Conservation (phyloP, 345 rosid genomes). For the Bruguiera parviflora region DNA sequence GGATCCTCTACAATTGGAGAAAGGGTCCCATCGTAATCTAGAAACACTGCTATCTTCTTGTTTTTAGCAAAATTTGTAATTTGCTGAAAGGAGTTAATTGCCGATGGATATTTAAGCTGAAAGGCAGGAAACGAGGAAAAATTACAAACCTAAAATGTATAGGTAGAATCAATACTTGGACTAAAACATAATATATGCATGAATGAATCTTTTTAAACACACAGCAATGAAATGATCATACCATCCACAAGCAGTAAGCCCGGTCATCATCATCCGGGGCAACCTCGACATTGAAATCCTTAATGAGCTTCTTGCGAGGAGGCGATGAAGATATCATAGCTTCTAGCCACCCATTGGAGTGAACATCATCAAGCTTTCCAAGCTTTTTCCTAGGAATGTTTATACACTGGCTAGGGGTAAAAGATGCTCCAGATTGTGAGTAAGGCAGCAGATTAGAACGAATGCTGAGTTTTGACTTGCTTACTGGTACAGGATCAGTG, state of each 20-base stretch:
- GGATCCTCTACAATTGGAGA: slow-evolving; percentile 95
- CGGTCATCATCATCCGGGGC: slow-evolving; percentile 56
- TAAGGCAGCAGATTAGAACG: slow-evolving; percentile 47
- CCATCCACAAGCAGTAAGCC: slow-evolving; percentile 77
- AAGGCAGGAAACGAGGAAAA: neutral
- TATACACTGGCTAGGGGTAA: slow-evolving; percentile 46
- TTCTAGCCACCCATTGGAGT: slow-evolving; percentile 85
- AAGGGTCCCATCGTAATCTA: slow-evolving; percentile 91
- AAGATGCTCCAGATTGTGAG: slow-evolving; percentile 46
- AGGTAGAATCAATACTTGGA: neutral
- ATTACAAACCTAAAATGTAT: neutral
- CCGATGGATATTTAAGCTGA: slow-evolving; percentile 86
- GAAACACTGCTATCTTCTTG: slow-evolving; percentile 78
- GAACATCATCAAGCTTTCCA: slow-evolving; percentile 73
- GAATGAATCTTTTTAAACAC: too few relatives aligned
- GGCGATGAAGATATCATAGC: slow-evolving; percentile 97
- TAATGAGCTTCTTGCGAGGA: slow-evolving; percentile 68
- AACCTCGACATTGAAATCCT: slow-evolving; percentile 49
- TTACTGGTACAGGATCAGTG: slow-evolving; percentile 53
- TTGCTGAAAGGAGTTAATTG: slow-evolving; percentile 58
- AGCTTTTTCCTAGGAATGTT: slow-evolving; percentile 54
- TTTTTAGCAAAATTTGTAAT: slow-evolving; percentile 52
- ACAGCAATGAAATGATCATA: slow-evolving; percentile 17
- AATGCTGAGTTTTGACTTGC: slow-evolving; percentile 64
- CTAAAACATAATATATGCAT: too few relatives aligned